Conservation (phyloP, 495 filamentous ascomycete genomes). For the Oidiodendron maius region DNA sequence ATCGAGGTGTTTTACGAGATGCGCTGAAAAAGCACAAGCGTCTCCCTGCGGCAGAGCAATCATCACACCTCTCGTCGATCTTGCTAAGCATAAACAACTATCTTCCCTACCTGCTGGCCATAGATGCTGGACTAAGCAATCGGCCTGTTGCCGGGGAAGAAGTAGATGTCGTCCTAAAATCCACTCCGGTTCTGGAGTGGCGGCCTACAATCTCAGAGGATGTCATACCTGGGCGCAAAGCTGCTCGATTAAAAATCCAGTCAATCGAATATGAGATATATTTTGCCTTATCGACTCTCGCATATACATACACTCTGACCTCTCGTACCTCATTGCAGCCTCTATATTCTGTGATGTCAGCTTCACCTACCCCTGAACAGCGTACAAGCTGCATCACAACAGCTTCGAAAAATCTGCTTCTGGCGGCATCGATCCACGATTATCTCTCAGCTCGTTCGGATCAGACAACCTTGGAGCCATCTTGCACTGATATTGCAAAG, state of each 20-base stretch:
- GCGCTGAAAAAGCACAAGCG: conserved; percentile 79
- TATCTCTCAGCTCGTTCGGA: conserved; percentile 50
- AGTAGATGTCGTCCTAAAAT: conserved; percentile 55
- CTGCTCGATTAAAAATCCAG: conserved; percentile 55
- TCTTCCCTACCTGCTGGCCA: conserved; percentile 68
- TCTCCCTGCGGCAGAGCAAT: conserved; percentile 58
- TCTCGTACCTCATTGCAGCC: conserved; percentile 53
- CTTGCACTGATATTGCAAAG: conserved; percentile 56
- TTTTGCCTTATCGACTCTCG: conserved; percentile 72
- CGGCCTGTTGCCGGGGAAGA: conserved; percentile 45
- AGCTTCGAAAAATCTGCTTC: conserved; percentile 72
- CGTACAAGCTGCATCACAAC: conserved; percentile 63
- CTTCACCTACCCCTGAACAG: conserved; percentile 56
- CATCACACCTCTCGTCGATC: conserved; percentile 58
- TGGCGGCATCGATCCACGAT: conserved; percentile 70
- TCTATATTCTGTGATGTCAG: conserved; percentile 44
- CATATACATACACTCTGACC: conserved; percentile 62
- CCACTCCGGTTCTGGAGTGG: conserved; percentile 59
- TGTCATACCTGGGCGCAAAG: conserved; percentile 49
- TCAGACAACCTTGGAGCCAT: conserved; percentile 18
- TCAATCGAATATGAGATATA: conserved; percentile 80
- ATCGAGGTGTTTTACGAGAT: conserved; percentile 70
- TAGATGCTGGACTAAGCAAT: conserved; percentile 62
- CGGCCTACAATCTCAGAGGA: conserved; percentile 64
- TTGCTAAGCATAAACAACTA: conserved; percentile 66